These are phyloP conservation scores for Pseudogymnoascus sp. DNA, from an alignment of 2,329 filamentous ascomycete species.

Conservation along the genomic window DNA sequence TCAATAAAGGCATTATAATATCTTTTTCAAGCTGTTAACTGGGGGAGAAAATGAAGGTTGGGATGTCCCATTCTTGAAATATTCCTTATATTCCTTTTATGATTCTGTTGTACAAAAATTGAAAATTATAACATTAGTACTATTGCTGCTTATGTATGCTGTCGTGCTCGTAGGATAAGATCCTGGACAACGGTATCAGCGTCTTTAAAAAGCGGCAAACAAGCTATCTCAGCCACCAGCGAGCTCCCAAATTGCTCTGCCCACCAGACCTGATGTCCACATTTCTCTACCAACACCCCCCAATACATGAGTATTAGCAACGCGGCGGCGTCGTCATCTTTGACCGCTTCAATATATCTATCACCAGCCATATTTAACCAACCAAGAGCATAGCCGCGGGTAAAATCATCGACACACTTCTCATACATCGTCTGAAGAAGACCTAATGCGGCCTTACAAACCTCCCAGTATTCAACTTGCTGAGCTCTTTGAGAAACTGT, in stretches of 20 bases:
- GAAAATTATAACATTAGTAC: background rate
- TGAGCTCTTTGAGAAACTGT: background rate
- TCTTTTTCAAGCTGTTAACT: background rate
- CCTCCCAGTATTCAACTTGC: constrained; percentile 16
- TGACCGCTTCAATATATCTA: constrained; percentile 18
- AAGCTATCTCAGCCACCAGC: constrained; percentile 18
- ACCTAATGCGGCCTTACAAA: constrained; percentile 18
- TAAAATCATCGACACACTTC: constrained; percentile 17
- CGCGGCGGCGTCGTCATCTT: constrained; percentile 16
- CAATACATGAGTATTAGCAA: constrained; percentile 21
- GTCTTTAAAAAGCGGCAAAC: background rate
- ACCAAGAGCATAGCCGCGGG: constrained; percentile 18
- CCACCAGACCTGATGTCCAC: constrained; percentile 19
- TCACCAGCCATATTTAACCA: constrained; percentile 21
- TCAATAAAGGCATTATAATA: background rate
- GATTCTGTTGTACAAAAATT: too few relatives aligned
- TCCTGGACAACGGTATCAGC: background rate
- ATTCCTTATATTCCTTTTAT: too few relatives aligned
- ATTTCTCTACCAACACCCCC: constrained; percentile 19
- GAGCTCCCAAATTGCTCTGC: constrained; percentile 18
- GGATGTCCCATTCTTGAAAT: background rate
- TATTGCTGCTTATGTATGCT: background rate
- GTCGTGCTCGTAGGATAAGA: background rate
- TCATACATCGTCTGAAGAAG: constrained; percentile 16
- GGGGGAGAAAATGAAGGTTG: background rate